Evolutionary conservation across 371 early-diverging fungal species (phyloP), one percentile per base, ranked within the genome.

Genomic region (Fennellomyces sp.): DNA sequence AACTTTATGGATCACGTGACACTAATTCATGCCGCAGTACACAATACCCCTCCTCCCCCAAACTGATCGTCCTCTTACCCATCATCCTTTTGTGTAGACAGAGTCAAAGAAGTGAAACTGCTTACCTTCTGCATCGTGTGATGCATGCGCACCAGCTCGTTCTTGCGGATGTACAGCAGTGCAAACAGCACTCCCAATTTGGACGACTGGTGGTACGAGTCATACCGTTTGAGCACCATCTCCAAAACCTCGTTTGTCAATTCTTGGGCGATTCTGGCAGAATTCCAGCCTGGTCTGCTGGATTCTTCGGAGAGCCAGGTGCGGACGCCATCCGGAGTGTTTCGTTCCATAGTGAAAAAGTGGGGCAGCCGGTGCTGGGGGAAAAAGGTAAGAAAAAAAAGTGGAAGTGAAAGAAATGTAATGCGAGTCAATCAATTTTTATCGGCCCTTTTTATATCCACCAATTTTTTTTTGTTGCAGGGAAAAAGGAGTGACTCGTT

Each of bases 201-300:
- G 33, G 58, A 33, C 30, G 58, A 21, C 23, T 64, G 45, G 48
- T 68, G 63, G 48, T 70, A 73, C 15, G 56, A 50, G 5, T 60
- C 13, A 36, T 64, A 72, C 12, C 63, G 58, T 4, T 36, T 54
- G 5, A 55, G 52, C 21, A 70, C 57, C 5, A 61, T 64, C 7
- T 56, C 53, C 41, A 76, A 58, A 7, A 68, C 56, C 17, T 76
- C 76, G 23, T 70, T 69, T 15, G 65, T 62, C 8, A 76, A 41
- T 28, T 68, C 67, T 58, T 66, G 69, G 6, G 73, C 73, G 15
- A 76, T 65, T 21, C 55, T 50, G 12, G 62, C 59, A 15, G 68
- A 65, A 52, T 66, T 64, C 76, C 76, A 76, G 6, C 65, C 66
- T 17, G 60, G 54, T n/a, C 54, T 26, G 15, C 41, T 57, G 21